Evolutionary conservation across 257 asterid genomes (phyloP).

Genomic region (Lycium ferocissimum): DNA sequence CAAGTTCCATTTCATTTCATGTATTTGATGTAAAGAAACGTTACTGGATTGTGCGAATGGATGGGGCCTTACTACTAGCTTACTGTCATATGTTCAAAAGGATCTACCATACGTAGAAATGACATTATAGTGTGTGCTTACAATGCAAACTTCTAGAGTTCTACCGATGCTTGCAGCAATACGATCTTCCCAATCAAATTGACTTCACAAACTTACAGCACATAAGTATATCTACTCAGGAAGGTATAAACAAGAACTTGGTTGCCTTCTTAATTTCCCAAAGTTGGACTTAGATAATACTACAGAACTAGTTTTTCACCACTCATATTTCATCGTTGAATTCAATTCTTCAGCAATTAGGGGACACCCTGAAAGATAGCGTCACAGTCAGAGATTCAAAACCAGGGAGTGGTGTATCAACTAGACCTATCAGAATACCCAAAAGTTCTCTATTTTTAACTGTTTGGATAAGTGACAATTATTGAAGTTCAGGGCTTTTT

Average conservation of each 20-base stretch:
- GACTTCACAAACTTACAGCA: not conserved
- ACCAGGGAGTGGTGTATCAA: not conserved
- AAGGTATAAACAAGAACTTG: not conserved
- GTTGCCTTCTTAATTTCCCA: not conserved
- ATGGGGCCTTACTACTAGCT: not conserved
- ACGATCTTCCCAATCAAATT: not conserved
- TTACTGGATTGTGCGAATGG: not conserved
- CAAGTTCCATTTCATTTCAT: not conserved
- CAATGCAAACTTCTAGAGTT: not conserved
- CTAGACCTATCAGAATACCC: not conserved
- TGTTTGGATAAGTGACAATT: not conserved
- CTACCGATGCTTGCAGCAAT: not conserved
- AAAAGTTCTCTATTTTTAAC: not conserved
- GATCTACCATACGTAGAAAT: not conserved
- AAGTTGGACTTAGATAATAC: not conserved
- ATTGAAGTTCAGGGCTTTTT: not conserved
- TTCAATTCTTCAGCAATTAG: slow-evolving; percentile 4
- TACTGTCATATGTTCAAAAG: not conserved
- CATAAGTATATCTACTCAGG: not conserved
- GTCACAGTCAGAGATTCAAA: not conserved
- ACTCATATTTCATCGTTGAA: not conserved
- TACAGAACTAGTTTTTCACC: not conserved
- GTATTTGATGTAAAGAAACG: not conserved
- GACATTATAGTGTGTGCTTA: not conserved
- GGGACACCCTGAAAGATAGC: not conserved